These are phyloP conservation scores for Xerocomellus dryophilus DNA, from an alignment of 768 basidiomycete genomes.

Conservation along the genomic window DNA sequence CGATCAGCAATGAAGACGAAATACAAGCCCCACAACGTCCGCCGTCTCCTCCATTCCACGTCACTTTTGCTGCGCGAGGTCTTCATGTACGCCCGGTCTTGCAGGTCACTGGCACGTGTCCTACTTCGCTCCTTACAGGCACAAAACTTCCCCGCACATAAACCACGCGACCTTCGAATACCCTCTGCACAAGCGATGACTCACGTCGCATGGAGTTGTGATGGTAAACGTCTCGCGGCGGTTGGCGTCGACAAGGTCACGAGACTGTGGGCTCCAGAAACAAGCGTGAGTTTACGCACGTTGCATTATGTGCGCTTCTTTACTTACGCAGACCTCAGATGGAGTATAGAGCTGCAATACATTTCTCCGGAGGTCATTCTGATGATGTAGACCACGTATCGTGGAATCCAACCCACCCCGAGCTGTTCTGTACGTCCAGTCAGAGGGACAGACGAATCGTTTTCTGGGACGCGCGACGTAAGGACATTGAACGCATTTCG, in stretches of 20 bases:
- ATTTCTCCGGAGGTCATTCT: slow-evolving; percentile 67
- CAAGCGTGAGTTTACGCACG: slow-evolving; percentile 53
- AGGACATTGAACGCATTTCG: slow-evolving; percentile 18
- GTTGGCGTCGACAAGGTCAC: slow-evolving; percentile 79
- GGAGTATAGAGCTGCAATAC: slow-evolving; percentile 62
- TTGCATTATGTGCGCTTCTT: neutral
- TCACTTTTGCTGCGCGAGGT: slow-evolving; percentile 65
- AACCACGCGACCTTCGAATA: slow-evolving; percentile 71
- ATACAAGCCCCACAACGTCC: slow-evolving; percentile 54
- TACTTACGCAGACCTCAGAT: slow-evolving; percentile 42
- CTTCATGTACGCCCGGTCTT: slow-evolving; percentile 56
- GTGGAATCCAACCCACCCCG: slow-evolving; percentile 85
- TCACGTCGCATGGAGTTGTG: slow-evolving; percentile 82
- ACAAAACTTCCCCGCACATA: slow-evolving; percentile 77
- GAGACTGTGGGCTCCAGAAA: slow-evolving; percentile 76
- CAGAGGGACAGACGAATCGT: slow-evolving; percentile 71
- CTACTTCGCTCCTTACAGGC: slow-evolving; percentile 42
- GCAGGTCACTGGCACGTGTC: slow-evolving; percentile 5
- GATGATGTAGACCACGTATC: slow-evolving; percentile 81
- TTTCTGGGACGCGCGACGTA: slow-evolving; percentile 86
- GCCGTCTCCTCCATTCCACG: slow-evolving; percentile 70
- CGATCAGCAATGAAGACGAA: slow-evolving; percentile 51
- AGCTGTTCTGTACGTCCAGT: slow-evolving; percentile 77
- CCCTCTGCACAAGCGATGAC: slow-evolving; percentile 62
- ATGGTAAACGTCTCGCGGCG: slow-evolving; percentile 77